Evolutionary conservation across 257 asterid species (phyloP).

Genomic region (Forsythia viridissima): DNA sequence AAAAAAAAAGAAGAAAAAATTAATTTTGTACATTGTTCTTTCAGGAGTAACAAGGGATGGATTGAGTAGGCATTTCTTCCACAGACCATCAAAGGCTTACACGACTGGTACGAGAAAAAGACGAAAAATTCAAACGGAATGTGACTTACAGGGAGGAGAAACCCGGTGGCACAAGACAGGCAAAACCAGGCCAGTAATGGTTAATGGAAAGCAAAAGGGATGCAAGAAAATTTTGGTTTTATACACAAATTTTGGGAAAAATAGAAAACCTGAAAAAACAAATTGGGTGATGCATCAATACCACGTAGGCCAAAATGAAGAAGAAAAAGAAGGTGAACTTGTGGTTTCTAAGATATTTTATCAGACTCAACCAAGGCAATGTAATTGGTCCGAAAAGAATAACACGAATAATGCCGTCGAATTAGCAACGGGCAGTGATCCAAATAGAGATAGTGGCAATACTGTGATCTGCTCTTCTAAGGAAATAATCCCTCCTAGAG

Average conservation of each 20-base stretch:
- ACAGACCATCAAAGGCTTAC: constrained; percentile 96
- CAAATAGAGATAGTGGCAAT: constrained; percentile 36
- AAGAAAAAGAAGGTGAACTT: constrained; percentile 91
- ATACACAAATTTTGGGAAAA: constrained; percentile 95
- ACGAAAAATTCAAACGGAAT: constrained; percentile 89
- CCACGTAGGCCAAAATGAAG: constrained; percentile 88
- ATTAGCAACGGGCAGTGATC: constrained; percentile 27
- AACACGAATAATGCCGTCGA: constrained; percentile 20
- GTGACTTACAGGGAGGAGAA: constrained; percentile 90
- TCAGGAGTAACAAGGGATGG: constrained; percentile 95
- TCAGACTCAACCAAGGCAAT: constrained; percentile 93
- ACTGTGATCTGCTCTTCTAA: constrained; percentile 57
- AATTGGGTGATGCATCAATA: constrained; percentile 99
- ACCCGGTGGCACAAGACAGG: constrained; percentile 99
- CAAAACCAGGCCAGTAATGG: constrained; percentile 94
- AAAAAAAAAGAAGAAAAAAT: too few species aligned
- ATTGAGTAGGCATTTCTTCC: constrained; percentile 90
- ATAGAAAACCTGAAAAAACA: constrained; percentile 92
- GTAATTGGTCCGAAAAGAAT: constrained; percentile 68
- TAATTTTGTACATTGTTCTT: not conserved
- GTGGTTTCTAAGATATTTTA: constrained; percentile 92
- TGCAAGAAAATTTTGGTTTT: constrained; percentile 91
- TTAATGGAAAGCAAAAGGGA: constrained; percentile 83
- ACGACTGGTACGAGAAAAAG: constrained; percentile 97
- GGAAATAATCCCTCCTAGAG: constrained; percentile 51